These are phyloP conservation scores for Pseudogymnoascus sp. DNA, from an alignment of 2,329 filamentous ascomycete species.

Conservation along the genomic window DNA sequence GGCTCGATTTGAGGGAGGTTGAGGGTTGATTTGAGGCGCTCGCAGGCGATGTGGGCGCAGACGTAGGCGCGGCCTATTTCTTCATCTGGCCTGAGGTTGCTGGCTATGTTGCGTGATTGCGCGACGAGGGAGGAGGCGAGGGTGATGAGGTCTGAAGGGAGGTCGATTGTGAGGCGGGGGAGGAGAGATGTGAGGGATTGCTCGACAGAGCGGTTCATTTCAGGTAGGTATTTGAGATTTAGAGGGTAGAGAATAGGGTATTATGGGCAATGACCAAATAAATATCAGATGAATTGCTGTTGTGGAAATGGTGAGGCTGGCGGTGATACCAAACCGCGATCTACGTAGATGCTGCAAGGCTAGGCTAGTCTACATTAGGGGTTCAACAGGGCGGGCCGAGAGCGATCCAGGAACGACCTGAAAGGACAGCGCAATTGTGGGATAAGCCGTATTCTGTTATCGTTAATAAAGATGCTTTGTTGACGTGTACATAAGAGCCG, in stretches of 20 bases:
- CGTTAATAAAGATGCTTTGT: not conserved
- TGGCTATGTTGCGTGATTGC: constrained; percentile 71
- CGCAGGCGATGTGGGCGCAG: constrained; percentile 84
- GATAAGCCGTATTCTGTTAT: not conserved
- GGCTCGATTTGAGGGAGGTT: constrained; percentile 71
- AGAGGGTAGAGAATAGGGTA: not conserved
- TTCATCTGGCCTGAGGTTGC: constrained; percentile 73
- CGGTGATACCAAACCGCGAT: not conserved
- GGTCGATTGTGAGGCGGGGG: constrained; percentile 59
- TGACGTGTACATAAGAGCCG: not conserved
- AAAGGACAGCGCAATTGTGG: not conserved
- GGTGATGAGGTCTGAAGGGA: constrained; percentile 63
- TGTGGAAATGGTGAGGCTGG: constrained; percentile 5
- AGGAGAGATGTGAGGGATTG: constrained; percentile 66
- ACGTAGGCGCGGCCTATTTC: constrained; percentile 80
- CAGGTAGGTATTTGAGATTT: not conserved
- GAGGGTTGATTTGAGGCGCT: constrained; percentile 67
- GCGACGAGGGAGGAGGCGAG: constrained; percentile 67
- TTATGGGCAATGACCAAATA: not conserved
- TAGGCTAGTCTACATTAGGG: not conserved
- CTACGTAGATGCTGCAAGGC: not conserved
- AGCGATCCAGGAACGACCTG: constrained; percentile 4
- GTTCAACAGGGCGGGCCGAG: not conserved
- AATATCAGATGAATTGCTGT: not conserved
- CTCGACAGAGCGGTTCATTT: constrained; percentile 69